Conservation (phyloP, 805 yeast genomes). For the Cyberlindnera petersonii region DNA sequence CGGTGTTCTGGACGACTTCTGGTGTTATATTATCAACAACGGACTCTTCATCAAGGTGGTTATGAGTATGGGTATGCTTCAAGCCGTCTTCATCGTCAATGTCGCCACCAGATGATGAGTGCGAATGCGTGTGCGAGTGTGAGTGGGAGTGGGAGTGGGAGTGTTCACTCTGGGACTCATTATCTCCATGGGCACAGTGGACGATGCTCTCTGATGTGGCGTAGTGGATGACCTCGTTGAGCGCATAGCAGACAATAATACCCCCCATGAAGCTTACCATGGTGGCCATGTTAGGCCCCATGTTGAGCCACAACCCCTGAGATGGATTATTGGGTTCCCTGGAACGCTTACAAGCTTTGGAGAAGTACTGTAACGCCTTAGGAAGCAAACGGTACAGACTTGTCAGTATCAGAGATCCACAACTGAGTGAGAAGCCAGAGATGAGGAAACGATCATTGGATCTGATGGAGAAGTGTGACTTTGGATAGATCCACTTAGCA, state of each 20-base stretch:
- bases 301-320: background rate
- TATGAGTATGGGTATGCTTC: slow-evolving; percentile 4
- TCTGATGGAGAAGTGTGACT: slow-evolving; percentile 46
- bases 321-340: slow-evolving; percentile 10
- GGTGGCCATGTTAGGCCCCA: slow-evolving; percentile 34
- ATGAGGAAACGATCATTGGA: slow-evolving; percentile 64
- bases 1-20: background rate
- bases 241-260: slow-evolving; percentile 48
- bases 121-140: slow-evolving; percentile 15
- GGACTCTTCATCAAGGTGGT: slow-evolving; percentile 7
- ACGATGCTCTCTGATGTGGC: slow-evolving; percentile 78
- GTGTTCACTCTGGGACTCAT: slow-evolving; percentile 23
- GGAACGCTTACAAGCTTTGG: slow-evolving; percentile 21
- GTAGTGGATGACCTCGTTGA: slow-evolving; percentile 67
- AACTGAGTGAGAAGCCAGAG: slow-evolving; percentile 68
- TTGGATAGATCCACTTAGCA: slow-evolving; percentile 42
- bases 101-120: slow-evolving; percentile 5
- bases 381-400: slow-evolving; percentile 78
- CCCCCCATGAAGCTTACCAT: slow-evolving; percentile 55
- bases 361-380: slow-evolving; percentile 48
- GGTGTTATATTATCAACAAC: slow-evolving; percentile 3
- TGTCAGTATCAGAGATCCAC: slow-evolving; percentile 81
- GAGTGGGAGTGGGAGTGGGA: slow-evolving; percentile 16
- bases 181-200: slow-evolving; percentile 72
- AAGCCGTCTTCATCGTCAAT: slow-evolving; percentile 6